Conservation (phyloP, 352 stramenopile genomes). For the Phytopythium boreale region DNA sequence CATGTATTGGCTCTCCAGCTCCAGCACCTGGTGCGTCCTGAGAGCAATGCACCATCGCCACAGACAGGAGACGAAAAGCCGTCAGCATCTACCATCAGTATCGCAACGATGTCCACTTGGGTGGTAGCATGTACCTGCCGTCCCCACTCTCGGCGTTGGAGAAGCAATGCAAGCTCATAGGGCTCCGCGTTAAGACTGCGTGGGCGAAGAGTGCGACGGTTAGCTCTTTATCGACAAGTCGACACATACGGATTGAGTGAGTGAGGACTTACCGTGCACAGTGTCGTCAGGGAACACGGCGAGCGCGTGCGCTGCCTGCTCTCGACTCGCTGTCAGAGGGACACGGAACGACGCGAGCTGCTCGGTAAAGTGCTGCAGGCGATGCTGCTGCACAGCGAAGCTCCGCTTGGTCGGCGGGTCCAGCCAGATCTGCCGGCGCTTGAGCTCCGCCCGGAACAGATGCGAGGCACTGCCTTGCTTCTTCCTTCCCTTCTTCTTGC, state of each 20-base stretch:
- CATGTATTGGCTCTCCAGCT: constrained; percentile 70
- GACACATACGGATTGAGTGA: neutral
- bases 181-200: constrained; percentile 48
- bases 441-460: constrained; percentile 32
- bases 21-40: constrained; percentile 49
- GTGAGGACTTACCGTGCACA: constrained; percentile 42
- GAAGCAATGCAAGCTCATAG: constrained; percentile 63
- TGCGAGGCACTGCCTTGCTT: constrained; percentile 1
- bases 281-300: constrained; percentile 55
- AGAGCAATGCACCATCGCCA: neutral
- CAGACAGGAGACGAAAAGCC: neutral
- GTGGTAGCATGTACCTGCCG: constrained; percentile 22
- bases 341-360: constrained; percentile 65
- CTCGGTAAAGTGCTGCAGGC: constrained; percentile 56
- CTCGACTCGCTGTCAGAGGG: constrained; percentile 49
- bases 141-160: constrained; percentile 35
- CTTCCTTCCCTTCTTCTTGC: constrained; percentile 20
- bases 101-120: neutral
- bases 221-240: neutral
- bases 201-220: neutral
- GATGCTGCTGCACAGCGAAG: constrained; percentile 54
- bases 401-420: constrained; percentile 57
- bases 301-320: constrained; percentile 54
- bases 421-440: constrained; percentile 52
- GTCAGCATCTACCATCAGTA: neutral